Conservation (phyloP, 495 filamentous ascomycete genomes). For the Trichoderma orchidacearum region DNA sequence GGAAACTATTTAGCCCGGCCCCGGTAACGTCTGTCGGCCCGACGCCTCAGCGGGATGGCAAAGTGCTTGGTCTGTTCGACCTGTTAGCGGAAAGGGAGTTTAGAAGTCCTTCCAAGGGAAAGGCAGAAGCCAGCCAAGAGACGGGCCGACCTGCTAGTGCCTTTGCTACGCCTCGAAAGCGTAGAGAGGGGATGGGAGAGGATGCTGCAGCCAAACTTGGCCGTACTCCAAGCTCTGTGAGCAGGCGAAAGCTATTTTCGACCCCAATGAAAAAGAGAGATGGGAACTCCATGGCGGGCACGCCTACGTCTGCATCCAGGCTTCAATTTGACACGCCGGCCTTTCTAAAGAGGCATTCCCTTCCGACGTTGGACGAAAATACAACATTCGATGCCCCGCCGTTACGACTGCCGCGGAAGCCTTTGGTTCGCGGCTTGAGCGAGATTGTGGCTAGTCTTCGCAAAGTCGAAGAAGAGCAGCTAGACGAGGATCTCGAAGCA, state of each 20-base stretch:
- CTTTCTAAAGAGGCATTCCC: slow-evolving; percentile 51
- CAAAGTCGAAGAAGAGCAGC: slow-evolving; percentile 62
- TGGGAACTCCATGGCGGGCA: slow-evolving; percentile 18
- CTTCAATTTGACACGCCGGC: slow-evolving; percentile 52
- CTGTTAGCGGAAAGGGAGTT: slow-evolving; percentile 50
- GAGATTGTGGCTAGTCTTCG: slow-evolving; percentile 64
- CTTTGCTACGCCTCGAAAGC: slow-evolving; percentile 26
- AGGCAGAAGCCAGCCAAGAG: slow-evolving; percentile 4
- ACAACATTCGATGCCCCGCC: slow-evolving; percentile 33
- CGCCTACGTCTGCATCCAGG: slow-evolving; percentile 36
- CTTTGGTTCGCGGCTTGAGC: slow-evolving; percentile 60
- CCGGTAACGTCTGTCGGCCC: slow-evolving; percentile 53
- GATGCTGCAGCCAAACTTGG: slow-evolving; percentile 23
- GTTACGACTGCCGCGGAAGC: slow-evolving; percentile 43
- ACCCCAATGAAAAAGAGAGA: slow-evolving; percentile 39
- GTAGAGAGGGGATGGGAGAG: slow-evolving; percentile 11
- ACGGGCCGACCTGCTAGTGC: not conserved
- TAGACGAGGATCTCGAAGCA: slow-evolving; percentile 72
- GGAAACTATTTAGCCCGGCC: slow-evolving; percentile 47
- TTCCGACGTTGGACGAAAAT: slow-evolving; percentile 31
- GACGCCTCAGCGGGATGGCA: slow-evolving; percentile 83
- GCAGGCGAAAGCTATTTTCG: slow-evolving; percentile 48
- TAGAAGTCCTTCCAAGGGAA: slow-evolving; percentile 21
- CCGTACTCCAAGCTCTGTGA: slow-evolving; percentile 48
- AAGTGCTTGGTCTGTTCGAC: slow-evolving; percentile 84